These are phyloP conservation scores for Immersiporthe knoxdaviesiana DNA, from an alignment of 2,329 filamentous ascomycete species.

Conservation along the genomic window DNA sequence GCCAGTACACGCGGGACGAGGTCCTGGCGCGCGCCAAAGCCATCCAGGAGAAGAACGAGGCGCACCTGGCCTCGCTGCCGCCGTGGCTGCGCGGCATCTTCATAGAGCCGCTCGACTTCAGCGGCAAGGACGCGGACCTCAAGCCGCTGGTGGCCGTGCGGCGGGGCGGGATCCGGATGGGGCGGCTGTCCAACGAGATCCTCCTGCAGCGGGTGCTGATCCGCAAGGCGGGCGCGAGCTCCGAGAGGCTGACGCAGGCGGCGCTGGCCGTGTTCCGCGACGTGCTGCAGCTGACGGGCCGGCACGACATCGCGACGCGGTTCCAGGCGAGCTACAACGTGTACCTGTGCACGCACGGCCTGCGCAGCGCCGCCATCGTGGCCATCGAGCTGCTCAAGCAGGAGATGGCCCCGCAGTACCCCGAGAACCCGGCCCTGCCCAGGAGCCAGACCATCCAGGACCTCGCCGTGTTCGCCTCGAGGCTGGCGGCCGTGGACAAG, in stretches of 20 bases:
- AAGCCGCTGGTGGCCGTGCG: slow-evolving; percentile 23
- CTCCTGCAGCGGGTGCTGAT: slow-evolving; percentile 35
- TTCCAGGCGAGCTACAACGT: slow-evolving; percentile 38
- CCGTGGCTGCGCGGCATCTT: slow-evolving; percentile 31
- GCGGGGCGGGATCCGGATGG: slow-evolving; percentile 35
- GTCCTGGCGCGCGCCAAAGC: slow-evolving; percentile 29
- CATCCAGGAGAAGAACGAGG: slow-evolving; percentile 30
- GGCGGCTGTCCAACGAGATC: slow-evolving; percentile 24
- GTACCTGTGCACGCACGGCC: slow-evolving; percentile 38
- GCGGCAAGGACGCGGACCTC: slow-evolving; percentile 27
- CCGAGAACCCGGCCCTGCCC: slow-evolving; percentile 39
- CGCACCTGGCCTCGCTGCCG: slow-evolving; percentile 36
- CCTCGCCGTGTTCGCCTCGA: slow-evolving; percentile 41
- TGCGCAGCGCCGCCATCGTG: slow-evolving; percentile 41
- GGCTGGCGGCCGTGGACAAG: slow-evolving; percentile 39
- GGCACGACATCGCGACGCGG: slow-evolving; percentile 41
- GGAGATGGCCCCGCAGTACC: slow-evolving; percentile 37
- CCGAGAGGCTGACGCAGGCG: slow-evolving; percentile 38
- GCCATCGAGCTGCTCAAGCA: slow-evolving; percentile 42
- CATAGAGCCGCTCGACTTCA: slow-evolving; percentile 32
- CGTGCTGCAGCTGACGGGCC: slow-evolving; percentile 38
- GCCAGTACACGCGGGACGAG: slow-evolving; percentile 39
- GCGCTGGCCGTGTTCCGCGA: slow-evolving; percentile 39
- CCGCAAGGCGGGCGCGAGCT: slow-evolving; percentile 39
- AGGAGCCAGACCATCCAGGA: slow-evolving; percentile 43